Evolutionary conservation across 495 filamentous ascomycete species (phyloP).

Genomic region (Lasiosphaeria miniovina): DNA sequence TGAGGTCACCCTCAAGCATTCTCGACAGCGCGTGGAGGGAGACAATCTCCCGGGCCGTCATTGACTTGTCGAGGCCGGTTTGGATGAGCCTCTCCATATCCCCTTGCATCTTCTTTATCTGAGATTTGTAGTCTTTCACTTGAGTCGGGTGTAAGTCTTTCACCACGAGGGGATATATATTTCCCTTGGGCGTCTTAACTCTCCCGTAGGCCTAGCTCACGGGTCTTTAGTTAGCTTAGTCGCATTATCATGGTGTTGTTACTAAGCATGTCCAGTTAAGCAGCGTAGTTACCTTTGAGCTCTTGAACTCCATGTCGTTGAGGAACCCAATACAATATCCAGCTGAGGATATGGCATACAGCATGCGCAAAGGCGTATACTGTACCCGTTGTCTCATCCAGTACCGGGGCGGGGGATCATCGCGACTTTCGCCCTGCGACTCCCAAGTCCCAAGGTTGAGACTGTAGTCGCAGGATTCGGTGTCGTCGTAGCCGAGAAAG

Average conservation of each 20-base stretch:
- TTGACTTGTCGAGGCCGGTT: background rate
- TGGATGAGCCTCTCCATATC: background rate
- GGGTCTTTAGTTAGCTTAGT: background rate
- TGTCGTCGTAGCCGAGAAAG: conserved; percentile 59
- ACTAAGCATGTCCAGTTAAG: background rate
- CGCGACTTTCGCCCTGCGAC: no score
- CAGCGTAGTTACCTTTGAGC: conserved; percentile 28
- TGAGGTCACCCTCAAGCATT: background rate
- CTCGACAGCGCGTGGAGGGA: conserved; percentile 16
- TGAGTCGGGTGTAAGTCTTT: background rate
- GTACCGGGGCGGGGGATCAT: no score
- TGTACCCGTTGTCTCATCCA: background rate
- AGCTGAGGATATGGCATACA: conserved; percentile 15
- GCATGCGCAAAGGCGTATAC: conserved; percentile 1
- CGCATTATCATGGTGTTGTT: background rate
- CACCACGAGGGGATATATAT: background rate
- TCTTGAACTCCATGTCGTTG: conserved; percentile 28
- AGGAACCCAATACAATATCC: conserved; percentile 29
- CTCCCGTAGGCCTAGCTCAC: background rate
- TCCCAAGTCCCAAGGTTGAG: background rate
- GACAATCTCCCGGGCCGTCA: conserved; percentile 19
- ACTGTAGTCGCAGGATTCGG: background rate
- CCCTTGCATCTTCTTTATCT: background rate
- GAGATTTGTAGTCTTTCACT: background rate
- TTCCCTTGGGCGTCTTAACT: background rate